These are phyloP conservation scores for Apiotrichum brassicae DNA, from an alignment of 1,284 basidiomycete species.

Conservation along the genomic window DNA sequence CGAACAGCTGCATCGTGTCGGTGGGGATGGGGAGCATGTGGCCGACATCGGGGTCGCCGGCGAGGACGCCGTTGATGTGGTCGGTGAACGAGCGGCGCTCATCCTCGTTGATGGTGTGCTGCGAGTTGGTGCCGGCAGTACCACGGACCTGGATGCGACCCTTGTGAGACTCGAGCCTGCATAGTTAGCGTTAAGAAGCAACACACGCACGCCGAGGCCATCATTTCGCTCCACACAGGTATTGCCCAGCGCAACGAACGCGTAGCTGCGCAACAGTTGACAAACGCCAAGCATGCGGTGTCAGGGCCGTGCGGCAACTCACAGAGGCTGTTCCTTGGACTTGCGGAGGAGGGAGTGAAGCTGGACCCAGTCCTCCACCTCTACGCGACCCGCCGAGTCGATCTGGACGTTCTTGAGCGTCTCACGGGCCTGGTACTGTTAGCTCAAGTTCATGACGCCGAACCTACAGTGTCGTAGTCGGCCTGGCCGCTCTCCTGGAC, in stretches of 20 bases:
- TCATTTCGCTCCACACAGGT: neutral
- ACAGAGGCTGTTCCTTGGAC: conserved; percentile 39
- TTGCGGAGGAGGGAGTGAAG: conserved; percentile 38
- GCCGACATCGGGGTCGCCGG: conserved; percentile 80
- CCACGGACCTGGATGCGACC: conserved; percentile 94
- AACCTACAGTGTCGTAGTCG: conserved; percentile 79
- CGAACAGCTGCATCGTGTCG: conserved; percentile 98
- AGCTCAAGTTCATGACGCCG: conserved; percentile 3
- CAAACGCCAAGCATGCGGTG: neutral
- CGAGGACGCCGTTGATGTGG: conserved; percentile 87
- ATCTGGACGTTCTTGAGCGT: conserved; percentile 92
- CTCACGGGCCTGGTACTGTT: conserved; percentile 48
- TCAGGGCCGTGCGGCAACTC: no score
- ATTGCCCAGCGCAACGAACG: no score
- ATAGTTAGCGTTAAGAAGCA: neutral
- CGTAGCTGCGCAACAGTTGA: no score
- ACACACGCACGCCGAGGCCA: no score
- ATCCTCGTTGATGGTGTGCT: conserved; percentile 98
- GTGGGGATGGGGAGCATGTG: conserved; percentile 85
- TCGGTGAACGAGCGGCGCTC: conserved; percentile 93
- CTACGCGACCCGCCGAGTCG: conserved; percentile 91
- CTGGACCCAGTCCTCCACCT: conserved; percentile 95
- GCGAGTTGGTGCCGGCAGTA: conserved; percentile 81
- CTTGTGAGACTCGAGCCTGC: conserved; percentile 61
- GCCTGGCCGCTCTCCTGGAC: conserved; percentile 67